Conservation (phyloP, 192 early-diverging fungal genomes). For the Lobosporangium transversale region DNA sequence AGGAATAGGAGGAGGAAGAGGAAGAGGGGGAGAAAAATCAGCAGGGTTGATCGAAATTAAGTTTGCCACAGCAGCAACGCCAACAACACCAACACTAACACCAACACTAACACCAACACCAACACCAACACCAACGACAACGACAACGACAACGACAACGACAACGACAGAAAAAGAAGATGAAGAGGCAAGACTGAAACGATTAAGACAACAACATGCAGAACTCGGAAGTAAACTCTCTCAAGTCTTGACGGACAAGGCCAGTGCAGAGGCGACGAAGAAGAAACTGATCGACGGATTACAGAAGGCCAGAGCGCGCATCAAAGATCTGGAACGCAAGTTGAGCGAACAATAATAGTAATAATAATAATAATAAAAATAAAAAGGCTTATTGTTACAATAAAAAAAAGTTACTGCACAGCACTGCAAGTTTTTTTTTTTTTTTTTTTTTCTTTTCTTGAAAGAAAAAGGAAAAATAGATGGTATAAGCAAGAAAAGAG, state of each 20-base stretch:
- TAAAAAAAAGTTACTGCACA: background rate
- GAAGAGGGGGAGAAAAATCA: too few species aligned
- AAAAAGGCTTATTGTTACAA: too few species aligned
- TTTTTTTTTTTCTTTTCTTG: too few species aligned
- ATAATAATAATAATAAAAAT: conserved; percentile 1
- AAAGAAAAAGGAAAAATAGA: too few species aligned
- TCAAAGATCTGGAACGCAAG: conserved; percentile 14
- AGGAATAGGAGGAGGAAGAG: too few species aligned
- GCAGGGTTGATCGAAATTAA: too few species aligned
- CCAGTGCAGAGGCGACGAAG: conserved; percentile 21
- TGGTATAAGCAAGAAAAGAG: too few species aligned
- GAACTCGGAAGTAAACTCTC: conserved; percentile 9
- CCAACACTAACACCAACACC: conserved; percentile 2
- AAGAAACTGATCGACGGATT: conserved; percentile 23
- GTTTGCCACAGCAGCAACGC: too few species aligned
- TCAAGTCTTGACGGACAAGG: conserved; percentile 24
- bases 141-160: background rate
- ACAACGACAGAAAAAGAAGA: conserved; percentile 1
- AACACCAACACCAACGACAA: background rate
- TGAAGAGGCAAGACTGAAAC: background rate
- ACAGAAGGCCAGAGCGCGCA: conserved; percentile 21
- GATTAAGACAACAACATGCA: conserved; percentile 8
- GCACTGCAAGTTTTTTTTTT: too few species aligned
- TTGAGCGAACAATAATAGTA: background rate
- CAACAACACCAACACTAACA: too few species aligned